phyloP scores from a whole-genome alignment of 2,329 filamentous ascomycete genomes.

The Penicillium capsulatum region DNA sequence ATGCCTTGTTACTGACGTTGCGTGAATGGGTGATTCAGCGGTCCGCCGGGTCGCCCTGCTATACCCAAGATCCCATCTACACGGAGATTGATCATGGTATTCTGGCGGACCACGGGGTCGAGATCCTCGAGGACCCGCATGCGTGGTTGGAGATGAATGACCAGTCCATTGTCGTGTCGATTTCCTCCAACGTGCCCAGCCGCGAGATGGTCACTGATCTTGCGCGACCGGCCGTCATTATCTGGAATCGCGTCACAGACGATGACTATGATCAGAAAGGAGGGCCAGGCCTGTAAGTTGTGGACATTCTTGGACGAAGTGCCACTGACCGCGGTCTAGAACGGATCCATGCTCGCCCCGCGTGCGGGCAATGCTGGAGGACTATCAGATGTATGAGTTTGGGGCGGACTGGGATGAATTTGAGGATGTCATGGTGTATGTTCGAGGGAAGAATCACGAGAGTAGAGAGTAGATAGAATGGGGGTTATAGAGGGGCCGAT shows the following conservation, averaged over 20 bases:
- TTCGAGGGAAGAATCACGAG: conserved; percentile 6
- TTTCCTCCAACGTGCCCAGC: conserved; percentile 29
- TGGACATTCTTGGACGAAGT: background rate
- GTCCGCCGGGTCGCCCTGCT: conserved; percentile 12
- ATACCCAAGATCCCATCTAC: conserved; percentile 22
- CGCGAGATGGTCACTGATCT: conserved; percentile 39
- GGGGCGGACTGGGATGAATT: conserved; percentile 5
- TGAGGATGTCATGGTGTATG: conserved; percentile 9
- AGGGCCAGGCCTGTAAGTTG: conserved; percentile 4
- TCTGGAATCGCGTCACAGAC: conserved; percentile 17
- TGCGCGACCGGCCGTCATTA: conserved; percentile 28
- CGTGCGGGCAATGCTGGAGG: conserved; percentile 13
- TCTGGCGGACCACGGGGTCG: conserved; percentile 10
- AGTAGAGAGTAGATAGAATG: background rate
- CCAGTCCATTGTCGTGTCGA: conserved; percentile 32
- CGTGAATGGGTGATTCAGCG: conserved; percentile 8
- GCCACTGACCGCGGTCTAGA: conserved; percentile 4
- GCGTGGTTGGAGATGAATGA: conserved; percentile 37
- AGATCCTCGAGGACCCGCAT: conserved; percentile 26
- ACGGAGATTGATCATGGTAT: conserved; percentile 13
- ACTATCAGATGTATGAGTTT: conserved; percentile 15
- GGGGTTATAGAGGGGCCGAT: background rate
- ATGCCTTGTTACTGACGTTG: conserved; percentile 12
- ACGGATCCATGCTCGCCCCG: conserved; percentile 14
- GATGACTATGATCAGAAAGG: conserved; percentile 8